A percentile compares a stretch with the other conserved stretches of the same genome.
phyloP scores from a whole-genome alignment of 2,329 filamentous ascomycete species.

The Nemania sp. region DNA sequence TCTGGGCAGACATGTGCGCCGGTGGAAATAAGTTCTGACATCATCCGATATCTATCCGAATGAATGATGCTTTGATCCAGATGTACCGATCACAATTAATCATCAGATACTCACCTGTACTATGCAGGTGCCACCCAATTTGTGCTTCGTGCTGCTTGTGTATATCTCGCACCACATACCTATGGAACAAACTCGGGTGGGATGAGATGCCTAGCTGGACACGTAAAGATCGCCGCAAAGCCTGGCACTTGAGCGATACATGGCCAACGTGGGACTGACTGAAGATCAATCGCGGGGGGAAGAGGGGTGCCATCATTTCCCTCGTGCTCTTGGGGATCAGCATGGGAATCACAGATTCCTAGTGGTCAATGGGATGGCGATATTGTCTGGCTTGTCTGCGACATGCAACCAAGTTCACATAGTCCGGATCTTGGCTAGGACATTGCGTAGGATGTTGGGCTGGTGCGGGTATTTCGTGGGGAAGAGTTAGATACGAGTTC shows the following conservation, averaged over 20 bases:
- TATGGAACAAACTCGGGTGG: background rate
- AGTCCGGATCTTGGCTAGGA: slow-evolving; percentile 15
- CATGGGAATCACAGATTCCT: slow-evolving; percentile 19
- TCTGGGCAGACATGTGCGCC: background rate
- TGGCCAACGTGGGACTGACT: slow-evolving; percentile 23
- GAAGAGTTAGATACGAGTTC: too few relatives aligned
- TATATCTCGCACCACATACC: background rate
- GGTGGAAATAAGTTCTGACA: slow-evolving; percentile 28
- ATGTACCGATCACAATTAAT: background rate
- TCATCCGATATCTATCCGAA: slow-evolving; percentile 24
- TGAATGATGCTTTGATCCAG: slow-evolving; percentile 13
- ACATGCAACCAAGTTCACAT: slow-evolving; percentile 15
- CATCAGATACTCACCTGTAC: too few relatives aligned
- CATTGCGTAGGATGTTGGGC: too few relatives aligned
- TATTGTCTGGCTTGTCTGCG: slow-evolving; percentile 19
- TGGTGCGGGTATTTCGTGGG: too few relatives aligned
- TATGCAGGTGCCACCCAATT: too few relatives aligned
- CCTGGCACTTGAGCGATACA: slow-evolving; percentile 21
- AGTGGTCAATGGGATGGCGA: slow-evolving; percentile 26
- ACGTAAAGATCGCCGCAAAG: slow-evolving; percentile 23
- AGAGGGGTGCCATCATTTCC: slow-evolving; percentile 8
- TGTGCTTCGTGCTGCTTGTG: background rate
- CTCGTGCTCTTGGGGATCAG: slow-evolving; percentile 28
- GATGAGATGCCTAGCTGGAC: slow-evolving; percentile 2
- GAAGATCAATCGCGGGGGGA: slow-evolving; percentile 22